Evolutionary conservation across 1,284 basidiomycete genomes (phyloP), one percentile per base, ranked within the genome.

Genomic region (Veloporphyrellus conicus): DNA sequence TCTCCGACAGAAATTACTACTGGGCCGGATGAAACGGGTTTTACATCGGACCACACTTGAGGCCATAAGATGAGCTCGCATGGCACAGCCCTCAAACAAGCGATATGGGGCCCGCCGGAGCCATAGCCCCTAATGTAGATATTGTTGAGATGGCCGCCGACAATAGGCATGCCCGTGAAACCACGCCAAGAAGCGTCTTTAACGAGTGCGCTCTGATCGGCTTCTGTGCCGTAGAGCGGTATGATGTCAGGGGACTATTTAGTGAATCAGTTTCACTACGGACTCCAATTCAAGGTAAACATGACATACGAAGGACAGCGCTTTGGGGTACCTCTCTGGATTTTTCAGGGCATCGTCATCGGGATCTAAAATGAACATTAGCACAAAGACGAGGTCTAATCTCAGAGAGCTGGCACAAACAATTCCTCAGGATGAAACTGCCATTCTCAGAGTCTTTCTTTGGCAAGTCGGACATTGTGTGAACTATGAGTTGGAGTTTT

Each of bases 41-140:
- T 8, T 7, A 18, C 29, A 0, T 19, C 9, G 6, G 25, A 16
- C 53, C 53, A 54, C 15, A 45, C 53, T 8, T 47, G 48, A 0
- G 48, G 53, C 53, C 53, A 54, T 14, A 54, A 19, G 29, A 54
- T 47, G 20, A 55, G 35, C 25, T 54, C 53, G 39, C 44, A 51
- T 2, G 53, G 53, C 1, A 53, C 27, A 20, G 19, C 43, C 41
- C 50, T 48, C 33, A 53, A 44, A 6, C 44, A 8, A 10, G 44
- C 53, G 9, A 55, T 9, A 15, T 54, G 18, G 1, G 42, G 47
- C 4, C 47, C 48, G n/a, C 53, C 44, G 0, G 41, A 44, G 27
- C 53, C 53, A 29, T 47, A n/a, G n/a, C 44, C 53, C 1, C 53
- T 44, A 23, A 55, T 40, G 31, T 47, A 45, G 35, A 54, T 35